phyloP scores from a whole-genome alignment of 2,329 filamentous ascomycete species.

The Venturia oleaginea region DNA sequence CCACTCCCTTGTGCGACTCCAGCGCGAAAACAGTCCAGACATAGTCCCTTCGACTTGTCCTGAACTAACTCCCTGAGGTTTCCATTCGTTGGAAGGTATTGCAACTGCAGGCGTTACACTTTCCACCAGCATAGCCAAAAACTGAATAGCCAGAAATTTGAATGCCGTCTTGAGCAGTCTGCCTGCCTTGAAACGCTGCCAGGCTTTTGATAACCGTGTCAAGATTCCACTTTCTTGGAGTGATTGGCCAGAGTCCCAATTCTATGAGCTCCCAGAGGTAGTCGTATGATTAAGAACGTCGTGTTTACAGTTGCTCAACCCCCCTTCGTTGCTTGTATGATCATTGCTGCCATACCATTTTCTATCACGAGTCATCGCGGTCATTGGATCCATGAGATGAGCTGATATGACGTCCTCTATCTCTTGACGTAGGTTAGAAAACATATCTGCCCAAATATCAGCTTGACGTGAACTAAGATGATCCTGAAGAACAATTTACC shows the following conservation, averaged over 20 bases:
- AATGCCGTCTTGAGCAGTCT: background rate
- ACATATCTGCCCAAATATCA: no score
- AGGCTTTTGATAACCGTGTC: background rate
- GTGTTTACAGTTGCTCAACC: background rate
- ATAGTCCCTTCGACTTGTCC: background rate
- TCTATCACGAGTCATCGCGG: background rate
- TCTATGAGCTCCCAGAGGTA: background rate
- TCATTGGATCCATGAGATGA: background rate
- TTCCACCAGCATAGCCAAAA: background rate
- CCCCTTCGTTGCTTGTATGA: background rate
- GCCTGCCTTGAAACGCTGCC: background rate
- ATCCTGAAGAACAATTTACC: background rate
- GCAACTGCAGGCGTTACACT: background rate
- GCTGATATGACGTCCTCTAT: background rate
- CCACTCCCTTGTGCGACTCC: background rate
- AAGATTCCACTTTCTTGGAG: background rate
- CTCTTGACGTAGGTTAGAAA: no score
- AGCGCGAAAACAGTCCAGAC: background rate
- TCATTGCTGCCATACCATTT: background rate
- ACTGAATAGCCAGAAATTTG: no score
- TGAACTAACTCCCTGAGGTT: background rate
- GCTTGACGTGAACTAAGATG: background rate
- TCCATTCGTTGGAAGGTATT: background rate
- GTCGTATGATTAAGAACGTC: background rate
- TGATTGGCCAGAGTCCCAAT: background rate